A percentile compares a stretch with the other conserved stretches of the same genome.
Evolutionary conservation across 78 protist species (phyloP).

Genomic region (Trichosphaerium sp.): DNA sequence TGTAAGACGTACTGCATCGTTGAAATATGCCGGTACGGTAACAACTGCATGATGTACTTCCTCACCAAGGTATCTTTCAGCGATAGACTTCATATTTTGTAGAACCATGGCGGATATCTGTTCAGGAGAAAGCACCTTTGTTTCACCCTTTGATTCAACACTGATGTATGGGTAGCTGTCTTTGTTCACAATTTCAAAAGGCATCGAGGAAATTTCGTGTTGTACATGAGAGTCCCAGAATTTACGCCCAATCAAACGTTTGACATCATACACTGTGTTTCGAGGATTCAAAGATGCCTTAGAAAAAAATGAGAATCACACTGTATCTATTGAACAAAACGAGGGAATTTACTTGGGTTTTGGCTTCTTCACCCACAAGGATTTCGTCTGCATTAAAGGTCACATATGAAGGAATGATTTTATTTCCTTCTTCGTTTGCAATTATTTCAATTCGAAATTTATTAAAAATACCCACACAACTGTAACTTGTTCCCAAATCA

Average conservation of each 20-base stretch:
- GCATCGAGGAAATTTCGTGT: conserved; percentile 85
- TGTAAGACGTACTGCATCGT: too few species aligned
- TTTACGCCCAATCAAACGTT: conserved; percentile 94
- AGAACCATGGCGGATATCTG: conserved; percentile 98
- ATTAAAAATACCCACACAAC: conserved; percentile 47
- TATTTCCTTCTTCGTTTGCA: too few species aligned
- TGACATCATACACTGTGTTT: conserved; percentile 94
- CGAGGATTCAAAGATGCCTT: conserved; percentile 88
- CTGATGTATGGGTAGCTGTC: conserved; percentile 81
- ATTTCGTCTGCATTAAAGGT: too few species aligned
- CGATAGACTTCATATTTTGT: conserved; percentile 84
- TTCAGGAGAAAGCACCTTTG: conserved; percentile 89
- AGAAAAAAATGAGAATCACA: not conserved
- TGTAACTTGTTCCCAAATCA: conserved; percentile 60
- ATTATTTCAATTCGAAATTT: conserved; percentile 79
- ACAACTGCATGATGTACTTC: conserved; percentile 81
- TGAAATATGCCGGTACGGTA: conserved; percentile 97
- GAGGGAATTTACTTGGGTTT: conserved; percentile 1
- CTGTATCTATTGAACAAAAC: too few species aligned
- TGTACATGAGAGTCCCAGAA: conserved; percentile 85
- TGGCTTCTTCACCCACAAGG: too few species aligned
- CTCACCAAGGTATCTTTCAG: conserved; percentile 90
- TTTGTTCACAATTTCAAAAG: conserved; percentile 78
- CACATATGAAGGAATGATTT: too few species aligned
- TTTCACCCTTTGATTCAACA: conserved; percentile 75